Base-by-base conservation (phyloP, 2,329 filamentous ascomycete genomes). In the Claviceps sorghi region DNA sequence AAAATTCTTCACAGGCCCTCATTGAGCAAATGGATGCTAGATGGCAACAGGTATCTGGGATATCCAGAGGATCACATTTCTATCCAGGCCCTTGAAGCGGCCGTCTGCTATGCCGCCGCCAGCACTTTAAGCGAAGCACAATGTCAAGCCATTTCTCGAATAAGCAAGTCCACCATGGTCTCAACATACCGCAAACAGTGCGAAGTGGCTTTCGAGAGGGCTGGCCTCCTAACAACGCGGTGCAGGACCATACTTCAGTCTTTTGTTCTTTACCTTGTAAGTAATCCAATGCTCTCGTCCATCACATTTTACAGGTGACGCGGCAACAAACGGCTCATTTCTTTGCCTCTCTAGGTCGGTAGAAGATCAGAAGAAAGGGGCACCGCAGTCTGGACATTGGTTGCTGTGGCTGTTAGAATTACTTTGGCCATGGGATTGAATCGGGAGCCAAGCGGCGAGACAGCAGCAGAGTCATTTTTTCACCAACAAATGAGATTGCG, bases 161-260 rank as follows among this genome's bases (percentile, higher is more conserved):
- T n/a, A 2, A 44, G 41, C 34, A 62, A 59, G 38, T 42, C 50
- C 5, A 43, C 8, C 2, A 9, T 58, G 4, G 52, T 59, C 36
- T 49, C 15, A 9, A 59, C 19, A 58, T 63, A 46, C 32, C 49
- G 49, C 32, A 29, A 22, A 17, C 30, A 29, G 30, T 51, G 49
- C 29, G 49, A 51, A 41, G 43, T 46, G 0, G 57, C 60, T 0
- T 41, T 65, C 2, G 60, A 60, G 29, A 51, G 48, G 15, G 57
- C 61, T 7, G 55, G 55, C 0, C 36, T 64, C 8, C 50, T 64
- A 0, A 57, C 58, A 1, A 63, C 62, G 7, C 50, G 51, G n/a
- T 61, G 64, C 44, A 59, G 60, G 1, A 60, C 60, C 5, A 56
- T 62, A 19, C 55, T 64, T 1, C 62, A 64, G 40, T 62, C 62